Evolutionary conservation across 78 protist species (phyloP).

Genomic region (Dictyostelium purpureum): DNA sequence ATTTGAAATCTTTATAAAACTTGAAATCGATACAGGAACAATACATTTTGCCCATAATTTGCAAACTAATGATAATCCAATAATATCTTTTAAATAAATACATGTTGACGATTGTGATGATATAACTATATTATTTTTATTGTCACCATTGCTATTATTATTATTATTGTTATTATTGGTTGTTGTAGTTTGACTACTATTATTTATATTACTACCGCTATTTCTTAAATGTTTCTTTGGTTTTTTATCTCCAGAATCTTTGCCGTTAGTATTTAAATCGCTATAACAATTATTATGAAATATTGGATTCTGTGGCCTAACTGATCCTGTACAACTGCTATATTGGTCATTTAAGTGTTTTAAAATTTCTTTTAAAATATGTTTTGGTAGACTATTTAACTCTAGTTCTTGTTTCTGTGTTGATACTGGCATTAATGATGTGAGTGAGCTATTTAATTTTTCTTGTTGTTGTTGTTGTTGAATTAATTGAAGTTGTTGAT

Average conservation of each 20-base stretch:
- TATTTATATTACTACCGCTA: not conserved
- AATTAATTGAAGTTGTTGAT: not conserved
- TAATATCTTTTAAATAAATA: constrained; percentile 23
- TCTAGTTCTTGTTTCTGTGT: not conserved
- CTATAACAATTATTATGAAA: constrained; percentile 61
- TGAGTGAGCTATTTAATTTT: not conserved
- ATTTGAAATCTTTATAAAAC: constrained; percentile 17
- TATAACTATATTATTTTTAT: not conserved
- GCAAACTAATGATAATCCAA: constrained; percentile 22
- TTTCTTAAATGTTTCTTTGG: not conserved
- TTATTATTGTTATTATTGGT: not conserved
- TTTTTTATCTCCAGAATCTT: not conserved
- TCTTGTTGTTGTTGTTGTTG: constrained; percentile 1
- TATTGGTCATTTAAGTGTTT: constrained; percentile 29
- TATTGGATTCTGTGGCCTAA: constrained; percentile 15
- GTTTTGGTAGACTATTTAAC: constrained; percentile 57
- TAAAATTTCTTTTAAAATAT: constrained; percentile 38
- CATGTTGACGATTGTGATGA: not conserved
- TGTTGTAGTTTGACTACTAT: not conserved
- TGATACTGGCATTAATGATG: too few relatives aligned
- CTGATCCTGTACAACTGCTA: not conserved
- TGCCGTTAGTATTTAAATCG: constrained; percentile 28
- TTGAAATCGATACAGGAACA: constrained; percentile 23
- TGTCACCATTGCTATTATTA: not conserved
- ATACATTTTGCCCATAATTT: constrained; percentile 37